Conservation (phyloP, 805 yeast genomes). For the Tetrapisispora fleetii region DNA sequence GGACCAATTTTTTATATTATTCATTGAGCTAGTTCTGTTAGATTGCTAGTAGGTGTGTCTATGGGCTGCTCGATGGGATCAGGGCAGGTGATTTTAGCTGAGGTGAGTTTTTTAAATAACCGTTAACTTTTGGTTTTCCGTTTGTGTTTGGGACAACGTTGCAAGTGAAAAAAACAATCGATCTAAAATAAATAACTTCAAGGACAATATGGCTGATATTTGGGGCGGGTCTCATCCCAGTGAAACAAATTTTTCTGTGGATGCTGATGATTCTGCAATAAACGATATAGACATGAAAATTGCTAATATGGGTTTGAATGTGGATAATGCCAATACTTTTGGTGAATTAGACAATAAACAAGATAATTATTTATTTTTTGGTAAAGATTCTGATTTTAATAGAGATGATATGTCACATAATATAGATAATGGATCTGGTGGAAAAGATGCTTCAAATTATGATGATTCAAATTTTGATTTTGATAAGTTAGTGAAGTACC, state of each 20-base stretch:
- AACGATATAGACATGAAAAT: constrained; percentile 33
- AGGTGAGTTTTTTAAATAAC: too few relatives aligned
- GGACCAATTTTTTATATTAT: too few relatives aligned
- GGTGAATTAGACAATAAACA: background rate
- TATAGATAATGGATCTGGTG: background rate
- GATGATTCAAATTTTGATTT: constrained; percentile 38
- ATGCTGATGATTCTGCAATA: constrained; percentile 3
- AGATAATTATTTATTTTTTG: background rate
- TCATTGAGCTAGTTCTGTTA: too few relatives aligned
- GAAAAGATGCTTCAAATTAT: background rate
- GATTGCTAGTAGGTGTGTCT: too few relatives aligned
- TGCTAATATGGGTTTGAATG: constrained; percentile 25
- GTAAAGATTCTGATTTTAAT: constrained; percentile 6
- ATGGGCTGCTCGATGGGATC: too few relatives aligned
- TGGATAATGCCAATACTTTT: constrained; percentile 7
- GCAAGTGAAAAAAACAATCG: background rate
- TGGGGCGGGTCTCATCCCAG: constrained; percentile 1
- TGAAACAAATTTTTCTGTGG: background rate
- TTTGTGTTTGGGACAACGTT: too few relatives aligned
- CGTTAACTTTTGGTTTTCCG: too few relatives aligned
- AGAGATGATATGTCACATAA: background rate
- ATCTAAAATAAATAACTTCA: background rate
- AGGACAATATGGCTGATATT: constrained; percentile 1
- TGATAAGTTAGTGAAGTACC: constrained; percentile 43
- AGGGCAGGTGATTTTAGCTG: too few relatives aligned